Percentiles rank a stretch among this genome's conserved stretches.
phyloP scores from a whole-genome alignment of 202 grass and related monocot species.

The Miscanthus sacchariflorus region DNA sequence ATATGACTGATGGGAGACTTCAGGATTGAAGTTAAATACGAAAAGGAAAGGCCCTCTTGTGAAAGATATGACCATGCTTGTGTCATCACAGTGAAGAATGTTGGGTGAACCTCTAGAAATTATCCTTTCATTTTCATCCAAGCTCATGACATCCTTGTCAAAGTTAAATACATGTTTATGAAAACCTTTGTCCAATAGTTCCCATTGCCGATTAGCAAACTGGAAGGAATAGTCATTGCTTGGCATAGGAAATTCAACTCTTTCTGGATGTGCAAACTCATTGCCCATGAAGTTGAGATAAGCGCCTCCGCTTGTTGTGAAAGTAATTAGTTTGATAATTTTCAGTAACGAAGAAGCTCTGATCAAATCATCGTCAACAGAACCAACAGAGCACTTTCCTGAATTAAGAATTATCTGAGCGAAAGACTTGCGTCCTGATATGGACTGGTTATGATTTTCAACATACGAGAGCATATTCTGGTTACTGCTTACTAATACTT shows the following conservation, averaged over 20 bases:
- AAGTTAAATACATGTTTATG: constrained; percentile 80
- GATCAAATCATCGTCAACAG: constrained; percentile 42
- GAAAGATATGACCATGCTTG: constrained; percentile 88
- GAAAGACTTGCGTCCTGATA: constrained; percentile 89
- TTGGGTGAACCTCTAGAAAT: constrained; percentile 72
- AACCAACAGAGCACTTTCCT: constrained; percentile 49
- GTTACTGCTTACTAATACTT: constrained; percentile 66
- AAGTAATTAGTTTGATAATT: constrained; percentile 94
- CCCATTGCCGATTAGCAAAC: constrained; percentile 81
- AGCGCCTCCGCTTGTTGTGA: constrained; percentile 76
- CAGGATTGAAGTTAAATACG: constrained; percentile 89
- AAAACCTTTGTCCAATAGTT: constrained; percentile 71
- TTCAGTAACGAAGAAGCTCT: constrained; percentile 76
- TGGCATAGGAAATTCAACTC: constrained; percentile 93
- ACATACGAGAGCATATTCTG: constrained; percentile 80
- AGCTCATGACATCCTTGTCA: constrained; percentile 89
- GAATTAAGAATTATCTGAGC: constrained; percentile 83
- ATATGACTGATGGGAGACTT: constrained; percentile 59
- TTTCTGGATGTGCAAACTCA: constrained; percentile 97
- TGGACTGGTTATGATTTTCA: constrained; percentile 95
- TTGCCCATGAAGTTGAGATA: constrained; percentile 99
- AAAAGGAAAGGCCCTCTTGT: constrained; percentile 80
- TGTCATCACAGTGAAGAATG: constrained; percentile 82
- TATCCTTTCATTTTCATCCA: constrained; percentile 84
- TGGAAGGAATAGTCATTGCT: constrained; percentile 87